Evolutionary conservation across 202 grass and related monocot genomes (phyloP).

Genomic region (Schoenoplectus triqueter): DNA sequence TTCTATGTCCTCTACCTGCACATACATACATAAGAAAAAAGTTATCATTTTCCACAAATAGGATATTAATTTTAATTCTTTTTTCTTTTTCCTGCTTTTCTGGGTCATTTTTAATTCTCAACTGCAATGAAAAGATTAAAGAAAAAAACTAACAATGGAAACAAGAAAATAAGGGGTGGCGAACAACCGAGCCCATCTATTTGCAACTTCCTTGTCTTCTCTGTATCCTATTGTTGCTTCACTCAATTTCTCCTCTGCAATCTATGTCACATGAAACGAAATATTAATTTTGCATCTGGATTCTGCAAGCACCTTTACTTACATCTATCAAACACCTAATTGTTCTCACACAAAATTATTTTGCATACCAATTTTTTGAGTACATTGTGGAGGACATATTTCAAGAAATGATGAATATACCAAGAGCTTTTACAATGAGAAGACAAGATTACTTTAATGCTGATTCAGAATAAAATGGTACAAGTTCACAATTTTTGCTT

Average conservation of each 20-base stretch:
- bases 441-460: not conserved
- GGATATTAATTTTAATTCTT: not conserved
- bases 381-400: not conserved
- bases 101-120: not conserved
- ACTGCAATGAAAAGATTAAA: slow-evolving; percentile 23
- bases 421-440: not conserved
- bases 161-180: slow-evolving; percentile 83
- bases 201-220: slow-evolving; percentile 77
- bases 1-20: slow-evolving; percentile 90
- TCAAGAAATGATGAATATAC: not conserved
- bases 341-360: no score
- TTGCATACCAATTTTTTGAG: no score
- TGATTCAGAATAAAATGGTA: not conserved
- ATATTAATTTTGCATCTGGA: not conserved
- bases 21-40: slow-evolving; percentile 17
- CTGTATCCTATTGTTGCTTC: slow-evolving; percentile 95
- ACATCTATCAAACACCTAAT: no score
- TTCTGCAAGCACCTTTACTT: no score
- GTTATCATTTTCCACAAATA: not conserved
- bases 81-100: not conserved
- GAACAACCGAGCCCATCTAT: slow-evolving; percentile 72
- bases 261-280: slow-evolving; percentile 41
- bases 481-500: not conserved
- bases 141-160: slow-evolving; percentile 61
- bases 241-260: slow-evolving; percentile 92